Evolutionary conservation across 768 basidiomycete genomes (phyloP), one percentile per base, ranked within the genome.

Genomic region (Collybia nuda): DNA sequence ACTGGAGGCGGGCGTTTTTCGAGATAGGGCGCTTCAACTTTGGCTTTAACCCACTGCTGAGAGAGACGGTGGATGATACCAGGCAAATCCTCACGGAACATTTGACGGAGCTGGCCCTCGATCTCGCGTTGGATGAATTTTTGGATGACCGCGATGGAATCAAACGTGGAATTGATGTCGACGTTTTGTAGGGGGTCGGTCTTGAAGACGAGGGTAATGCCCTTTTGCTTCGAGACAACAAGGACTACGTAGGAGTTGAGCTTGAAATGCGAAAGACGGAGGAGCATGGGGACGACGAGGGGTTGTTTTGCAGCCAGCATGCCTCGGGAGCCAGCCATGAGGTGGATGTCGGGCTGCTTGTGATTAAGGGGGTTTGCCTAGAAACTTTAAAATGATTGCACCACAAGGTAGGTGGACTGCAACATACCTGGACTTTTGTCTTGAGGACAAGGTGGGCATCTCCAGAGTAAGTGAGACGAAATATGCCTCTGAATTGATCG

Each of bases 141-240:
- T 65, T 98, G 91, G 44, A 99, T 97, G 56, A 98, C 95, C 40
- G 91, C 93, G 55, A 99, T 96, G 3, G 92, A 93, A 69, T 99
- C 97, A 62, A 99, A 99, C 2, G 95, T 98, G 67, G 88, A 90
- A 69, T 90, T 94, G 65, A 99, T 98, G 63, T 98, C 92, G 47
- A 99, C 94, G 57, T 93, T 91, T 70, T 99, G 94, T 35, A 99
- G 80, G 1, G 97, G 97, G 69, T 99, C 97, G 29, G 97, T 98
- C 74, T 98, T 98, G 84, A 99, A 99, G 21, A 98, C 97, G 47
- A 99, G 84, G 0, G 97, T 98, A 64, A 98, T 98, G 38, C 97
- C 97, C 63, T 98, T 98, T 65, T 94, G 92, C 58, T 92, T 90
- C 21, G 95, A 98, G 50, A 99, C 92, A 60, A 98, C 95, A 51